Evolutionary conservation across 2,329 filamentous ascomycete genomes (phyloP), one percentile per base, ranked within the genome.

Genomic region (Diplocarpon rosae): DNA sequence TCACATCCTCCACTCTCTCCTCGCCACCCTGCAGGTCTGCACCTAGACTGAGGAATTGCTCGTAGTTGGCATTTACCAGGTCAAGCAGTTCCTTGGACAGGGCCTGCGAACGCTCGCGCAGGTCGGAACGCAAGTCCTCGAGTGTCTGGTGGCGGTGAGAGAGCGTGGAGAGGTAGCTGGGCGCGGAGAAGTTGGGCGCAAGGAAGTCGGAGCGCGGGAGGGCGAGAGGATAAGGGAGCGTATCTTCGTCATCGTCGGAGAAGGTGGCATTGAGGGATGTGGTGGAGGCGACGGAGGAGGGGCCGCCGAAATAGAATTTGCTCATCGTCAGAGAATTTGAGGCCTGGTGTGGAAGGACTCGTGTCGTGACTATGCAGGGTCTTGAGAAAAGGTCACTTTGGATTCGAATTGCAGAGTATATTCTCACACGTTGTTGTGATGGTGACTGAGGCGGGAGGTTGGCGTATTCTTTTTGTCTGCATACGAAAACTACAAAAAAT

Each of bases 61-160:
- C 83, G 62, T 98, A 96, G 65, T 98, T 94, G 41, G 83, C 76
- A 61, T 98, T 98, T 53, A 98, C 92, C 7, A 98, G 76, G 66
- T 95, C 90, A 14, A 98, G 72, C 2, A 98, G 73, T 66, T 98
- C 92, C 51, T 83, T 78, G 58, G 81, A 85, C 49, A 98, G 80
- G 15, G 82, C 74, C 55, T 85, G 77, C 54, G 81, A 85, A 42
- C 93, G 75, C 47, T 88, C 78, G 36, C 89, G 81, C 13, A 98
- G 72, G 59, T 98, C 93, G 5, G 81, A 69, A 30, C 90, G 85
- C 28, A 98, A 71, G 63, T 98, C 92, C 62, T 95, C 89, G 38
- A 98, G 84, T 0, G 90, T 95, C 64, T 98, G 92, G 63, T 98
- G 92, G 1, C 92, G 83, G 60, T 92, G 80, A 15, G 80, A 78